Evolutionary conservation across 2,329 filamentous ascomycete species (phyloP).

Genomic region (Verticillium tricorpus): DNA sequence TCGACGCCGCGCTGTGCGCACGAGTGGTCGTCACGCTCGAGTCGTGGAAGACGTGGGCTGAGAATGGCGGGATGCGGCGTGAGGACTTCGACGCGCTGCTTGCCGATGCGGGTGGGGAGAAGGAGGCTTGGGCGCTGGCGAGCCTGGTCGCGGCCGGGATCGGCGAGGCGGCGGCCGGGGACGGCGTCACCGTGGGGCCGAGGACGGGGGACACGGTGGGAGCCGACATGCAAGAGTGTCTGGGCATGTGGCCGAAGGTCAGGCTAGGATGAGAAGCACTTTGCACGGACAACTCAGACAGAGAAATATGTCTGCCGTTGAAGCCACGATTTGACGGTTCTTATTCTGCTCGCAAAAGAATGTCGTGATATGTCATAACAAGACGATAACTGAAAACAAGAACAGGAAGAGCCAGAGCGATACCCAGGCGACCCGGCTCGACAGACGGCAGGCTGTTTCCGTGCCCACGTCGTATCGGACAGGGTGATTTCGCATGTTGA

Average conservation of each 20-base stretch:
- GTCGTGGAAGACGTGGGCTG: constrained; percentile 49
- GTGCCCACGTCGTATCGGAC: no score
- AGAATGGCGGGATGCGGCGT: constrained; percentile 48
- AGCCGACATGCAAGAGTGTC: constrained; percentile 50
- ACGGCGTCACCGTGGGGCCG: not conserved
- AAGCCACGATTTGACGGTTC: no score
- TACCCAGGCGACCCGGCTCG: no score
- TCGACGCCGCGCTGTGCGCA: constrained; percentile 33
- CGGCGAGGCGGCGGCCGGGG: constrained; percentile 34
- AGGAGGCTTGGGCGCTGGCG: constrained; percentile 41
- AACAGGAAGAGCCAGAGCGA: no score
- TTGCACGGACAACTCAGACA: no score
- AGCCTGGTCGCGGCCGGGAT: constrained; percentile 43
- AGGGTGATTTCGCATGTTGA: no score
- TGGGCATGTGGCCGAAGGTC: constrained; percentile 49
- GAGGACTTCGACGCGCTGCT: constrained; percentile 35
- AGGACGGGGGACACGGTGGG: constrained; percentile 41
- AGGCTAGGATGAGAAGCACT: constrained; percentile 35
- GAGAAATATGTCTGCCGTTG: no score
- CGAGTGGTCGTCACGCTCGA: constrained; percentile 34
- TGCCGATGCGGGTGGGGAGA: constrained; percentile 18
- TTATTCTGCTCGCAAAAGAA: no score
- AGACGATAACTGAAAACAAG: no score
- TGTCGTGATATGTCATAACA: no score
- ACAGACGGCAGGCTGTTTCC: no score